These are phyloP conservation scores for Irpex lacteus DNA, from an alignment of 1,284 basidiomycete genomes.

Conservation along the genomic window DNA sequence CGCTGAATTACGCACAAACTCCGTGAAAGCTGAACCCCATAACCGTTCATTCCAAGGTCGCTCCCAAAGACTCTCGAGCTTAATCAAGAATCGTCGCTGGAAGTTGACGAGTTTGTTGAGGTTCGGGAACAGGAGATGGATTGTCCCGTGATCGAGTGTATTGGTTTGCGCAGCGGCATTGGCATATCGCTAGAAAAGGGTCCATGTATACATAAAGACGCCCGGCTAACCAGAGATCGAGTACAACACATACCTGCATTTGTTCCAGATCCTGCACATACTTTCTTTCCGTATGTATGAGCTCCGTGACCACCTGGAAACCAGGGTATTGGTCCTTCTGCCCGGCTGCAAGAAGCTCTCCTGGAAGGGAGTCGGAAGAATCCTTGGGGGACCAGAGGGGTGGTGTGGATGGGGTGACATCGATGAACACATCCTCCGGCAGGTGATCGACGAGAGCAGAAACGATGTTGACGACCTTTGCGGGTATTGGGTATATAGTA, in stretches of 20 bases:
- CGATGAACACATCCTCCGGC: slow-evolving; percentile 69
- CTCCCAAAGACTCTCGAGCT: slow-evolving; percentile 85
- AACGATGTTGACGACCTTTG: slow-evolving; percentile 88
- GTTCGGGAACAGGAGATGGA: slow-evolving; percentile 94
- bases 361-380: slow-evolving; percentile 56
- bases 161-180: slow-evolving; percentile 78
- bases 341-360: slow-evolving; percentile 31
- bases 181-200: slow-evolving; percentile 67
- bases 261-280: slow-evolving; percentile 98
- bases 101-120: slow-evolving; percentile 96
- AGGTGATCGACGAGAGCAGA: slow-evolving; percentile 81
- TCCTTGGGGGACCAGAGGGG: slow-evolving; percentile 49
- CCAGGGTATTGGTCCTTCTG: slow-evolving; percentile 60
- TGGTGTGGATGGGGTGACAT: slow-evolving; percentile 60
- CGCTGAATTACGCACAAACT: slow-evolving; percentile 58
- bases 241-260: slow-evolving; percentile 70
- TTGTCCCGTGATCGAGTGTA: slow-evolving; percentile 90
- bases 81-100: slow-evolving; percentile 94
- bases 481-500: slow-evolving; percentile 5
- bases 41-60: slow-evolving; percentile 82
- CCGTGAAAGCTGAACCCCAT: slow-evolving; percentile 85
- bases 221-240: slow-evolving; percentile 15
- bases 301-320: slow-evolving; percentile 80
- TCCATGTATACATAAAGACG: slow-evolving; percentile 5
- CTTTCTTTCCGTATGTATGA: slow-evolving; percentile 94